These are phyloP conservation scores for Euphorbia celastroides DNA, from an alignment of 441 rosid species.

Conservation along the genomic window DNA sequence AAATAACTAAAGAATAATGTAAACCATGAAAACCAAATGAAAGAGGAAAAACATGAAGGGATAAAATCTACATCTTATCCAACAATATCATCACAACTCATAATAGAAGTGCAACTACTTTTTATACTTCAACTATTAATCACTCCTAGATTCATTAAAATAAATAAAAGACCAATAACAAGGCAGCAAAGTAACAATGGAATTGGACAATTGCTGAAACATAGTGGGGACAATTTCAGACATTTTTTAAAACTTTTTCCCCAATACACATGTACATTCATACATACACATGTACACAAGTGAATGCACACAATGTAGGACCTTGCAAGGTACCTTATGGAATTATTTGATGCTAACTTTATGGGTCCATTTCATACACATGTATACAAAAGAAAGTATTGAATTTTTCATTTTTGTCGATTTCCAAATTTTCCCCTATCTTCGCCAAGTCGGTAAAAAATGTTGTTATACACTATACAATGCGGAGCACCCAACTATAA, in stretches of 20 bases:
- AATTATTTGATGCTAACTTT: neutral
- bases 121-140: neutral
- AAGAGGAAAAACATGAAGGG: neutral
- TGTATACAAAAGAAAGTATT: no score
- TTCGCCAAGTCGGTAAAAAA: no score
- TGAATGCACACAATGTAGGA: neutral
- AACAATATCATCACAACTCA: neutral
- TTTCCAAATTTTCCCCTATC: no score
- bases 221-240: neutral
- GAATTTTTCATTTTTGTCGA: no score
- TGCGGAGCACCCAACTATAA: no score
- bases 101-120: neutral
- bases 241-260: neutral
- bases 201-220: no score
- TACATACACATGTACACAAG: neutral
- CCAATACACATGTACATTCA: neutral
- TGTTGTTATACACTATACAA: no score
- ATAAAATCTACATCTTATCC: neutral
- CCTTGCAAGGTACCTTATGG: neutral
- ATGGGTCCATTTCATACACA: neutral
- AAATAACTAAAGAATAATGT: neutral
- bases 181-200: neutral
- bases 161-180: neutral
- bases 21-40: neutral
- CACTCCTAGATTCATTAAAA: neutral